These are phyloP conservation scores for Epichloe festucae DNA, from an alignment of 2,329 filamentous ascomycete species.

Conservation along the genomic window DNA sequence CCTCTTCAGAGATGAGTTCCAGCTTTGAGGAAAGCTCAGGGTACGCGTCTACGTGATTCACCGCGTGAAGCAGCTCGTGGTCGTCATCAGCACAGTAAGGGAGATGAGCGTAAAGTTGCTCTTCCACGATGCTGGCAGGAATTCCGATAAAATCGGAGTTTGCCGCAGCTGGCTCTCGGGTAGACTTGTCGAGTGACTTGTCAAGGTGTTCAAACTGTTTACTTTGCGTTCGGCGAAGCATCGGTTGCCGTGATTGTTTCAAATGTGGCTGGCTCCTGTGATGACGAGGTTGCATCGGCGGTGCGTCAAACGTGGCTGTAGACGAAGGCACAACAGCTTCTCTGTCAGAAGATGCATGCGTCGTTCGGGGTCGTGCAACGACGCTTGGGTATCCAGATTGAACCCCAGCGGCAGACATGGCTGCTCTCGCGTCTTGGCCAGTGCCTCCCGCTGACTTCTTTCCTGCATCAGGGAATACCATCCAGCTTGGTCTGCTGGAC, in stretches of 20 bases:
- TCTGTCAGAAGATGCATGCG: constrained; percentile 2
- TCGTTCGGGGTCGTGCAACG: background rate
- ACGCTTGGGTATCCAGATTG: background rate
- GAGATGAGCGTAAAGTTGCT: constrained; percentile 12
- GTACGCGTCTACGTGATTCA: constrained; percentile 13
- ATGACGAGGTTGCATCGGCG: constrained; percentile 29
- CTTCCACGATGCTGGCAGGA: constrained; percentile 5
- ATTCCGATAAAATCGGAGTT: constrained; percentile 7
- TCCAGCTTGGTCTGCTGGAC: background rate
- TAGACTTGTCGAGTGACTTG: constrained; percentile 3
- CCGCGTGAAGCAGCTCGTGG: constrained; percentile 10
- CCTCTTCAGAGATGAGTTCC: constrained; percentile 19
- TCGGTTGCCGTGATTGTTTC: constrained; percentile 26
- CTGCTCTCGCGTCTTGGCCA: constrained; percentile 4
- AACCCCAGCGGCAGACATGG: constrained; percentile 3
- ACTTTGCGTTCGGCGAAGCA: constrained; percentile 32
- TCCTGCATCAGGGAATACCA: constrained; percentile 4
- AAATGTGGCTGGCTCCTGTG: constrained; percentile 42
- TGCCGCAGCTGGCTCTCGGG: background rate
- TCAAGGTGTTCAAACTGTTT: constrained; percentile 22
- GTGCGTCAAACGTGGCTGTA: constrained; percentile 10
- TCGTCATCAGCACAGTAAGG: constrained; percentile 14
- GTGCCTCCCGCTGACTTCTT: constrained; percentile 12
- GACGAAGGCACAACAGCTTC: constrained; percentile 1
- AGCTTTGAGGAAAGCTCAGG: constrained; percentile 15